Base-by-base conservation (phyloP, 73 alveolate genomes). In the Paramecium primaurelia region DNA sequence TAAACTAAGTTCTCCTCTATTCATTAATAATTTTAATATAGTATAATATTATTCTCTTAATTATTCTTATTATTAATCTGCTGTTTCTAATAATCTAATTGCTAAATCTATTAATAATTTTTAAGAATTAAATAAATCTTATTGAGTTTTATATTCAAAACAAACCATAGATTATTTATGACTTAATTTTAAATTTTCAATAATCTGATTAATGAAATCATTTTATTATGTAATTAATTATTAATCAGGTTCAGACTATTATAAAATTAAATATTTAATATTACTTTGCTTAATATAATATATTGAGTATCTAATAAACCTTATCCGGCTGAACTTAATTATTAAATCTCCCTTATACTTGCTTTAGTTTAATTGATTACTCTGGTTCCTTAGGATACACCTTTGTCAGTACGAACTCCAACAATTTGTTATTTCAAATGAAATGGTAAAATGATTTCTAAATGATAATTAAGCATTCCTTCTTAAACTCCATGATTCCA, bases 331-430 rank as follows among this genome's bases (percentile, higher is more conserved):
- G 92, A 36, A 36, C 47, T 95, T n/a, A 59, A 58, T 40, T 86
- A 22, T 58, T 73, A 68, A 11, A 34, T 88, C 71, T 28, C 85
- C 10, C 25, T 86, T 28, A 32, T 37, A 44, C 51, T 26, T 42
- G 40, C 60, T 77, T 69, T 37, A 2, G 71, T 77, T 37, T 32
- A 91, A 90, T 59, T 77, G 42, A 51, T 91, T 18, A 75, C 93
- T 59, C 83, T 91, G 90, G 96, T 94, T 86, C 86, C 96, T 77
- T 94, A 92, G 45, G 77, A 49, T 18, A 94, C 88, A n/a, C 98
- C 98, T 51, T 86, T 94, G 37, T 95, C 96, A 6, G 98, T 95
- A 45, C 92, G 54, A 14, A 94, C 96, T 28, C 98, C 98, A 1
- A 89, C 94, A 14, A 89, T 28, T 42, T 26, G 18, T 49, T 89